A percentile compares a stretch with the other conserved stretches of the same genome.
These are phyloP conservation scores for Termitomyces heimii DNA, from an alignment of 768 basidiomycete genomes.

Conservation along the genomic window DNA sequence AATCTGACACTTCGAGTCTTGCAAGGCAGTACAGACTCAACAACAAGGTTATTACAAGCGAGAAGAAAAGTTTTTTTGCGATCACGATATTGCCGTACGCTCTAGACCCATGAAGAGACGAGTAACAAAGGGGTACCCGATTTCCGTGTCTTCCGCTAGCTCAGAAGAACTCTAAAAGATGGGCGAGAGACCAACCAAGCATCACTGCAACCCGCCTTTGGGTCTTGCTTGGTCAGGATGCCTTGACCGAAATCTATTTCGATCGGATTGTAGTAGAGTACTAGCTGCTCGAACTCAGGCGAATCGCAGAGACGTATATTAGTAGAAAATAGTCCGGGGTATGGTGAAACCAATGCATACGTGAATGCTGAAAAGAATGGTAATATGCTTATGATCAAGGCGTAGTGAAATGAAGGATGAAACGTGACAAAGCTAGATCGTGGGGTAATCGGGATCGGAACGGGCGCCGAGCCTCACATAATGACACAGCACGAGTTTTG, in stretches of 20 bases:
- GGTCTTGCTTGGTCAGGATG: neutral
- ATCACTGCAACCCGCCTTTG: no score
- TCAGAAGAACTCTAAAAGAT: neutral
- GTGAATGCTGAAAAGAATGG: neutral
- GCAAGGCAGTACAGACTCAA: neutral
- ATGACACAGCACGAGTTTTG: constrained; percentile 95
- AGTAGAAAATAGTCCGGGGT: constrained; percentile 10
- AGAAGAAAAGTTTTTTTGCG: no score
- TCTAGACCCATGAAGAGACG: no score
- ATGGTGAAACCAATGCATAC: constrained; percentile 1
- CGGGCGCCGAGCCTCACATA: constrained; percentile 43
- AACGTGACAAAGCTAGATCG: constrained; percentile 1
- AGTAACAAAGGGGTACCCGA: neutral
- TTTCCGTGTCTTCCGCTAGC: neutral
- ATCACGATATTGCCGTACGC: no score
- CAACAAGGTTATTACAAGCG: neutral
- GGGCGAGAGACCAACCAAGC: neutral
- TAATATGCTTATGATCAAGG: constrained; percentile 1
- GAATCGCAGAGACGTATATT: constrained; percentile 2
- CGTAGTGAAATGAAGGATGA: constrained; percentile 10
- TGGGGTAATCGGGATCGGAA: neutral
- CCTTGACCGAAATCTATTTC: neutral
- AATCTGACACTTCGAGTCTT: neutral
- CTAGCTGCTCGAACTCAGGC: neutral
- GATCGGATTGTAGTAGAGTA: neutral